phyloP scores from a whole-genome alignment of 2,329 filamentous ascomycete species.

The Ophiostoma sp. region DNA sequence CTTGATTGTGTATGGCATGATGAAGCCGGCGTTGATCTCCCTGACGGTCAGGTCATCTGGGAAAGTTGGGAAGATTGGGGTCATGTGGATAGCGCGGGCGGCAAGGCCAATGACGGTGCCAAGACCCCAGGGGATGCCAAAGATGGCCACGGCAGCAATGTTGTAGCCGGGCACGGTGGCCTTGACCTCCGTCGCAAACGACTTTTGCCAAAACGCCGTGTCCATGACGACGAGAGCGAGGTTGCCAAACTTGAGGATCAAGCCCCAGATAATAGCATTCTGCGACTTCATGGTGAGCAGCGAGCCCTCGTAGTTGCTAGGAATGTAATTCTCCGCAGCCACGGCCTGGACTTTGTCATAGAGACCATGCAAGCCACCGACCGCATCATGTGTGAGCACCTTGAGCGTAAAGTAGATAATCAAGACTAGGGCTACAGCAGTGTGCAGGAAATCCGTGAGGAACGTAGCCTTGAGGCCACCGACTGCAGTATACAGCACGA shows the following conservation, averaged over 20 bases:
- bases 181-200: conserved; percentile 38
- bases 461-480: conserved; percentile 39
- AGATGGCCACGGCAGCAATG: conserved; percentile 33
- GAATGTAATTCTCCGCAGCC: conserved; percentile 33
- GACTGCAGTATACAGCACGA: conserved; percentile 37
- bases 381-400: conserved; percentile 30
- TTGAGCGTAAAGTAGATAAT: conserved; percentile 38
- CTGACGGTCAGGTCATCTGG: conserved; percentile 30
- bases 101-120: conserved; percentile 35
- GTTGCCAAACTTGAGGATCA: conserved; percentile 46
- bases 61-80: conserved; percentile 31
- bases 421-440: conserved; percentile 36
- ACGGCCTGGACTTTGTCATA: conserved; percentile 37
- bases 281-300: conserved; percentile 37
- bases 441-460: conserved; percentile 40
- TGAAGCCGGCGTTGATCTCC: conserved; percentile 33
- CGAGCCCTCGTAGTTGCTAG: conserved; percentile 33
- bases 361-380: conserved; percentile 34
- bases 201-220: conserved; percentile 49
- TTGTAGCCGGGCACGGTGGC: conserved; percentile 38
- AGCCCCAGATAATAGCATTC: conserved; percentile 37
- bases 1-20: conserved; percentile 32
- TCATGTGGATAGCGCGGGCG: conserved; percentile 31
- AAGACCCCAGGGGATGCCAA: conserved; percentile 36
- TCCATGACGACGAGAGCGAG: conserved; percentile 47